Percentiles rank a stretch among this genome's conserved stretches.
Evolutionary conservation across 192 early-diverging fungal species (phyloP).

Genomic region (Phlyctochytrium bullatum): DNA sequence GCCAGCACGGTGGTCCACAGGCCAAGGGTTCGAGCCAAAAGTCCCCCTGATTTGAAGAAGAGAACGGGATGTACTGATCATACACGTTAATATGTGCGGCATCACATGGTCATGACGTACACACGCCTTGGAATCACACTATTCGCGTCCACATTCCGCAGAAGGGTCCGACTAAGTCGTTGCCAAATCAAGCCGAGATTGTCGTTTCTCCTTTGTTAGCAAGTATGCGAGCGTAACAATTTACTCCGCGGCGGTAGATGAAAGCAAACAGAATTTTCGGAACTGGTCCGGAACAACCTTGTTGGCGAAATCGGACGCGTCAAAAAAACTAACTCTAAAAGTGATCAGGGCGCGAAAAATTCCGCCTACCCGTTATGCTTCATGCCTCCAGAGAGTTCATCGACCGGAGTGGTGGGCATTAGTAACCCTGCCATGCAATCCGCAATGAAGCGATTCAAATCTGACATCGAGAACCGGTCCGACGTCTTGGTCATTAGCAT

Average conservation of each 20-base stretch:
- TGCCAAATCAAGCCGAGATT: no score
- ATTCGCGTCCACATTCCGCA: no score
- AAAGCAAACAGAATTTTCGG: conserved; percentile 26
- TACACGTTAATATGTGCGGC: conserved; percentile 14
- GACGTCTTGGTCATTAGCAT: not conserved
- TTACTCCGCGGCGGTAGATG: no score
- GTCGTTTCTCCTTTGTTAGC: no score
- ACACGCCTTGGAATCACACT: no score
- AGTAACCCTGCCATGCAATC: conserved; percentile 28
- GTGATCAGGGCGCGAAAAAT: conserved; percentile 1
- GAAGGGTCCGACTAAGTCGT: no score
- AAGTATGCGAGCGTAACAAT: no score
- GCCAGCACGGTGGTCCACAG: conserved; percentile 9
- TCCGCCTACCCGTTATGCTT: conserved; percentile 7
- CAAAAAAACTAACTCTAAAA: conserved; percentile 12
- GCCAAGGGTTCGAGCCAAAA: conserved; percentile 14
- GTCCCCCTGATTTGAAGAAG: not conserved
- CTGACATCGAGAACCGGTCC: conserved; percentile 20
- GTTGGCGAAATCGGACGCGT: conserved; percentile 14
- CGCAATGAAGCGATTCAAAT: conserved; percentile 38
- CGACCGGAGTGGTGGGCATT: conserved; percentile 25
- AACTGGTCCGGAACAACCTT: conserved; percentile 24
- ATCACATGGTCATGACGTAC: no score
- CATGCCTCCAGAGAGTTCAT: conserved; percentile 6
- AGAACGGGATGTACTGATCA: not conserved